These are phyloP conservation scores for Scutellaria minor DNA, from an alignment of 257 asterid genomes.

Conservation along the genomic window DNA sequence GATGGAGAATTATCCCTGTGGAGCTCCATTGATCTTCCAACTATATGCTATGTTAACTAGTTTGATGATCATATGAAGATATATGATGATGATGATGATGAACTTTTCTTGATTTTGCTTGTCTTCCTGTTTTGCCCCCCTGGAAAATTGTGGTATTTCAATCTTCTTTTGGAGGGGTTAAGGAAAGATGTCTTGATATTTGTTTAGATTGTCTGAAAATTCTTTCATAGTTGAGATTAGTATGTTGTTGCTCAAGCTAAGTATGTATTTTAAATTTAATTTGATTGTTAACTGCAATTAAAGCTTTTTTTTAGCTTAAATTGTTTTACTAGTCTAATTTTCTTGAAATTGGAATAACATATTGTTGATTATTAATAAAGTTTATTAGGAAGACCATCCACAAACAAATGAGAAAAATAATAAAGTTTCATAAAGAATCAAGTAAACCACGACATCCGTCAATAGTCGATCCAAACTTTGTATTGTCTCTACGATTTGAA, in stretches of 20 bases:
- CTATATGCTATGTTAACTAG: conserved; percentile 43
- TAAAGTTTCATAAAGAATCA: no score
- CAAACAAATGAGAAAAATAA: no score
- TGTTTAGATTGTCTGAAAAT: conserved; percentile 1
- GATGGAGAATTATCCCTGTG: conserved; percentile 46
- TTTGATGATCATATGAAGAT: background rate
- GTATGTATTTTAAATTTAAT: background rate
- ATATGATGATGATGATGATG: background rate
- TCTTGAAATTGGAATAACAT: no score
- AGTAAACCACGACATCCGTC: no score
- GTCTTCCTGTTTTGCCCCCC: conserved; percentile 8
- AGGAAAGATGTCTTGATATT: conserved; percentile 16
- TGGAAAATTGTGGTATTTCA: conserved; percentile 8
- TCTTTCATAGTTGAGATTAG: conserved; percentile 26
- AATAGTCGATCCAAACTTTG: no score
- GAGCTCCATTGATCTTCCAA: conserved; percentile 54
- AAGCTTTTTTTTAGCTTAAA: background rate
- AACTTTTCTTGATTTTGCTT: background rate
- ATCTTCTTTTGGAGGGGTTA: conserved; percentile 23
- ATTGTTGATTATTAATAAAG: no score
- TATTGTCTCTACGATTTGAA: no score
- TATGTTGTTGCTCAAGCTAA: background rate
- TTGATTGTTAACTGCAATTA: background rate
- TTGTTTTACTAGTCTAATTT: no score
- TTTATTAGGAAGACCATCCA: no score